Percentiles rank a stretch among this genome's conserved stretches.
These are phyloP conservation scores for Pleurotus citrinopileatus DNA, from an alignment of 768 basidiomycete species.

Conservation along the genomic window DNA sequence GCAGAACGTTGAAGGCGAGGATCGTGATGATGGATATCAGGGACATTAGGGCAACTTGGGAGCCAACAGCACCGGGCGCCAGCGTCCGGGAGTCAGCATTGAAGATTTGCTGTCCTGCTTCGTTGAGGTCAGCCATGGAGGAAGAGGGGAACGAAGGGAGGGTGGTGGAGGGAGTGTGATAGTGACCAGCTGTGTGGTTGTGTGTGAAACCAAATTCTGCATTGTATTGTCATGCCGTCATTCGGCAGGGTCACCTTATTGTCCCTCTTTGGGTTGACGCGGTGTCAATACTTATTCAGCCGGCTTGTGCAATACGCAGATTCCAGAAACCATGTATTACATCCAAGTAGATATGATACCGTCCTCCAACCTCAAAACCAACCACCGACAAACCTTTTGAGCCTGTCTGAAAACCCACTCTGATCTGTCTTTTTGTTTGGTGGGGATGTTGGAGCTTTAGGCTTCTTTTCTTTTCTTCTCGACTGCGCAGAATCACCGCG, in stretches of 20 bases:
- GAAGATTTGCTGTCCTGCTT: slow-evolving; percentile 37
- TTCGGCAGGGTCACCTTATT: background rate
- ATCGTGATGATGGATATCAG: slow-evolving; percentile 65
- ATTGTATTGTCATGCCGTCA: background rate
- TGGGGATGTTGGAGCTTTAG: background rate
- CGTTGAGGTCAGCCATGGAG: slow-evolving; percentile 34
- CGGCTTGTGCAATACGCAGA: no score
- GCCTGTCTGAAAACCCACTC: background rate
- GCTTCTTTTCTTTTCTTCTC: background rate
- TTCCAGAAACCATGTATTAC: no score
- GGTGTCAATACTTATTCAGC: no score
- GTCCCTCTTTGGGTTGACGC: background rate
- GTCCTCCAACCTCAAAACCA: background rate
- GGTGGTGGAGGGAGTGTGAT: slow-evolving; percentile 7
- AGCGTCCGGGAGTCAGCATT: slow-evolving; percentile 53
- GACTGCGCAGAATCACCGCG: background rate
- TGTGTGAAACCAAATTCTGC: slow-evolving; percentile 3
- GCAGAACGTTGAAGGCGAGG: slow-evolving; percentile 72
- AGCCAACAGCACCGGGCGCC: slow-evolving; percentile 76
- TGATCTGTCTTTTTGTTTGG: background rate
- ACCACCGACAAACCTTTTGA: slow-evolving; percentile 3
- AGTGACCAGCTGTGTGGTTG: background rate
- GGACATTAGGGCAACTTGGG: slow-evolving; percentile 75
- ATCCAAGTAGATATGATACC: background rate
- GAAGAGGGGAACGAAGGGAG: background rate